Evolutionary conservation across 345 rosid genomes (phyloP).

Genomic region (Hibiscus trionum): DNA sequence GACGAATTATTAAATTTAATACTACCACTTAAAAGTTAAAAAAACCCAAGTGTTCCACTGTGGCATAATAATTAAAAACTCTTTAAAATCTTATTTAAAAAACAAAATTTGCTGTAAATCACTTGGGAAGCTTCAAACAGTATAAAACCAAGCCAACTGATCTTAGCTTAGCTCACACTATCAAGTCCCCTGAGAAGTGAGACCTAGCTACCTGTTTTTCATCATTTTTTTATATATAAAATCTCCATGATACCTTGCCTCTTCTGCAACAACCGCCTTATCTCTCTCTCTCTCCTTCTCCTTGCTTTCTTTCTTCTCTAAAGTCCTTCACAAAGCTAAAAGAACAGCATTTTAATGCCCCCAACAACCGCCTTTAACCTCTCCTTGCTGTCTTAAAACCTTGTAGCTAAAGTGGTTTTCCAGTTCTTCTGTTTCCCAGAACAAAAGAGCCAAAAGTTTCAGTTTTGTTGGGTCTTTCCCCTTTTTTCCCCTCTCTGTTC

Average conservation of each 20-base stretch:
- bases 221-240: background rate
- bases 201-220: background rate
- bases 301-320: slow-evolving; percentile 9
- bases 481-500: background rate
- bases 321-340: slow-evolving; percentile 22
- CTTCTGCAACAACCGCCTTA: slow-evolving; percentile 23
- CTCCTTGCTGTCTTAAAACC: background rate
- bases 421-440: slow-evolving; percentile 7
- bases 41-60: too few relatives aligned
- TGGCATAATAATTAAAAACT: too few relatives aligned
- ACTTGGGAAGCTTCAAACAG: background rate
- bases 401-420: slow-evolving; percentile 1
- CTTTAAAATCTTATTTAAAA: too few relatives aligned
- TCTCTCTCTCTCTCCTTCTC: slow-evolving; percentile 1
- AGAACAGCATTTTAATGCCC: slow-evolving; percentile 23
- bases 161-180: background rate
- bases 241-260: slow-evolving; percentile 15
- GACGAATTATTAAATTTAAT: too few relatives aligned
- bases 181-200: background rate
- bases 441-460: slow-evolving; percentile 8
- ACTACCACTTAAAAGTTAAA: too few relatives aligned
- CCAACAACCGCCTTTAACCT: slow-evolving; percentile 33
- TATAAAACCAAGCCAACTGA: slow-evolving; percentile 1
- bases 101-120: background rate
- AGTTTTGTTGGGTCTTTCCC: background rate